Evolutionary conservation across 768 basidiomycete genomes (phyloP).

Genomic region (Royoungia palumana): DNA sequence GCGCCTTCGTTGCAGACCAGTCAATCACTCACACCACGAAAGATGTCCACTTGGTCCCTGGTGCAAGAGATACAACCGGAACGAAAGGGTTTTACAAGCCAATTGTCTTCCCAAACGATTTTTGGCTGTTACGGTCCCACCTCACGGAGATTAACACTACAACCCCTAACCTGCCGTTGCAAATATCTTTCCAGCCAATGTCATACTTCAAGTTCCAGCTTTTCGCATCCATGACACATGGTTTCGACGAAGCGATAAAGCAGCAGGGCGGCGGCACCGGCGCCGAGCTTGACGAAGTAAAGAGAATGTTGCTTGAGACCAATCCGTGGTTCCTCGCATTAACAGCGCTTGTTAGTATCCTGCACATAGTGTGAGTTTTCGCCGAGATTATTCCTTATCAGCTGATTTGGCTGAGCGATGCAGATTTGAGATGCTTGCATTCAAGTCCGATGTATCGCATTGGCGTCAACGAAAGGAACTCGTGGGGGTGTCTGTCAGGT

Average conservation of each 20-base stretch:
- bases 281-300: slow-evolving; percentile 90
- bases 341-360: slow-evolving; percentile 78
- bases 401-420: slow-evolving; percentile 9
- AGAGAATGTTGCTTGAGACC: slow-evolving; percentile 87
- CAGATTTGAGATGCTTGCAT: slow-evolving; percentile 94
- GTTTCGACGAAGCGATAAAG: slow-evolving; percentile 84
- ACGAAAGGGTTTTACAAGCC: slow-evolving; percentile 77
- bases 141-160: slow-evolving; percentile 84
- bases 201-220: slow-evolving; percentile 85
- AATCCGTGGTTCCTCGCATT: slow-evolving; percentile 85
- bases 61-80: slow-evolving; percentile 60
- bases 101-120: slow-evolving; percentile 90
- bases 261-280: slow-evolving; percentile 58
- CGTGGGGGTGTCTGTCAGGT: slow-evolving; percentile 93
- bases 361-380: slow-evolving; percentile 77
- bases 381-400: not conserved
- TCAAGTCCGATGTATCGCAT: slow-evolving; percentile 92
- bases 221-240: slow-evolving; percentile 78
- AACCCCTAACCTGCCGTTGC: slow-evolving; percentile 72
- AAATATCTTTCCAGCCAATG: slow-evolving; percentile 82
- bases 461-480: slow-evolving; percentile 95
- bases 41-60: slow-evolving; percentile 66
- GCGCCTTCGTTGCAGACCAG: slow-evolving; percentile 25
- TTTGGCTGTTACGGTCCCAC: slow-evolving; percentile 86
- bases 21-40: slow-evolving; percentile 12